These are phyloP conservation scores for Rubroboletus pulcherrimus DNA, from an alignment of 768 basidiomycete species.

Conservation along the genomic window DNA sequence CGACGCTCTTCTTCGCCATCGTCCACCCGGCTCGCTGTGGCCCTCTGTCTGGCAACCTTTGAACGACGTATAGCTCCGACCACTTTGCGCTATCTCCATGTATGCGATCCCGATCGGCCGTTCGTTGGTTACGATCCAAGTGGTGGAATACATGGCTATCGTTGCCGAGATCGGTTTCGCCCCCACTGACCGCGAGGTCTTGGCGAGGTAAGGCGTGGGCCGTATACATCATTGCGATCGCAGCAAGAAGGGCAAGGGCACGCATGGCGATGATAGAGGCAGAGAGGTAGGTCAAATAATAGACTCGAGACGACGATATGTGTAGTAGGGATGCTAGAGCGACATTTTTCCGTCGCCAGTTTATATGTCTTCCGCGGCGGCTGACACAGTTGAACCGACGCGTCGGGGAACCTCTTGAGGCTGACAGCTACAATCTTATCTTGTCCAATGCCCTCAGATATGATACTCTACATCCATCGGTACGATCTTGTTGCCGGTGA, in stretches of 20 bases:
- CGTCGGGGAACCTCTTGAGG: conserved; percentile 6
- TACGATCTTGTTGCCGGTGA: background rate
- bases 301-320: background rate
- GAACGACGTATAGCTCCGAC: background rate
- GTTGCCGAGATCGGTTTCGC: conserved; percentile 16
- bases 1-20: background rate
- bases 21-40: background rate
- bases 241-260: conserved; percentile 19
- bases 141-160: conserved; percentile 27
- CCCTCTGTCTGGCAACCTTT: background rate
- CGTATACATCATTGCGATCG: conserved; percentile 21
- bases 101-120: conserved; percentile 14
- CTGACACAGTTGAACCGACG: conserved; percentile 13
- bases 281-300: conserved; percentile 10
- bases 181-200: conserved; percentile 18
- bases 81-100: background rate
- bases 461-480: background rate
- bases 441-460: background rate
- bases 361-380: conserved; percentile 21
- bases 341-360: background rate
- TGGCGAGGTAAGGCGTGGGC: conserved; percentile 23
- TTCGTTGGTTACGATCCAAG: conserved; percentile 28
- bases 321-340: background rate
- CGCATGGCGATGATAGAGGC: conserved; percentile 27
- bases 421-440: conserved; percentile 8